These are phyloP conservation scores for Fusarium praegraminearum DNA, from an alignment of 2,329 filamentous ascomycete genomes.

Conservation along the genomic window DNA sequence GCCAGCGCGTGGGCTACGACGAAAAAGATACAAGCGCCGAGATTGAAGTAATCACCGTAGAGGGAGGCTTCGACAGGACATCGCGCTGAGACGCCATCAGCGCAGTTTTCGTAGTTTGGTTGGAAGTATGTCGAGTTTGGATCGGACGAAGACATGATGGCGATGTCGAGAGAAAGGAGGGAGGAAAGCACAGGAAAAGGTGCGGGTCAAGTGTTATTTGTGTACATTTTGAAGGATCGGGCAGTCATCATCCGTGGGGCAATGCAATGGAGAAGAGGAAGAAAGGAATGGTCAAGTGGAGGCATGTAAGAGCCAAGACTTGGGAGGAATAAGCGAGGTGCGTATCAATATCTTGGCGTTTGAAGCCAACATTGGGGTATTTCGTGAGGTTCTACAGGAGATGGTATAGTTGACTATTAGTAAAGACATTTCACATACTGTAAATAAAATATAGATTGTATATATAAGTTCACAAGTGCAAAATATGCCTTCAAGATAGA, in stretches of 20 bases:
- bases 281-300: conserved; percentile 20
- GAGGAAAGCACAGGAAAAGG: not conserved
- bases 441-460: no score
- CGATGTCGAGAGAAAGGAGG: not conserved
- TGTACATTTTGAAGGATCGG: not conserved
- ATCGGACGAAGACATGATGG: conserved; percentile 14
- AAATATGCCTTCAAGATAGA: no score
- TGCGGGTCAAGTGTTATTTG: not conserved
- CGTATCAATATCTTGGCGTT: conserved; percentile 25
- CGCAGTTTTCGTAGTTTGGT: conserved; percentile 27
- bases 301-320: conserved; percentile 26
- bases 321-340: conserved; percentile 17
- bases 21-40: conserved; percentile 50
- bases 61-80: conserved; percentile 43
- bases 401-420: no score
- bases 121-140: conserved; percentile 16
- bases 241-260: conserved; percentile 1
- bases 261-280: conserved; percentile 2
- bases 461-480: no score
- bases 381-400: no score
- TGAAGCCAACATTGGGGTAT: not conserved
- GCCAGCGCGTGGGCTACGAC: conserved; percentile 52
- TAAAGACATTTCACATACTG: no score
- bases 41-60: conserved; percentile 45
- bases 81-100: conserved; percentile 24